Evolutionary conservation across 345 rosid species (phyloP), one percentile per base, ranked within the genome.

Genomic region (Gossypioides kirkii): DNA sequence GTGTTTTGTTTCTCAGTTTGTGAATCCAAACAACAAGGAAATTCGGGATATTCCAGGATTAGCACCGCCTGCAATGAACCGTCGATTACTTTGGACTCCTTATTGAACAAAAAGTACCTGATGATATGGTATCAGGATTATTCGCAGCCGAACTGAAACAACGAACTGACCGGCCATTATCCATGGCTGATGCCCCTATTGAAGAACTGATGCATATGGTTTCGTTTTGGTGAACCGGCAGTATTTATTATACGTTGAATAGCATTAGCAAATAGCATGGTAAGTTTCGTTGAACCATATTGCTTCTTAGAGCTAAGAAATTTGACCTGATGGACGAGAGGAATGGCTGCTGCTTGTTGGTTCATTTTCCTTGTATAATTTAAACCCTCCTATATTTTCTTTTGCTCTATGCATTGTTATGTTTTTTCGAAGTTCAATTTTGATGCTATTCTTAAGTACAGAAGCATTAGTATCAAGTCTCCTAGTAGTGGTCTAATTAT

Each of bases 1-100:
- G 63, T 54, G 28, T n/a, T 66, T 73, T 7, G 65, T 17, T 13
- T 42, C 38, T 45, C 89, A 94, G 99, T 76, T 94, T 64, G 96
- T 90, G 83, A 80, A 89, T 84, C 99, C 99, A 14, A 86, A 82
- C 74, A 92, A 92, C 88, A 92, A 92, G 77, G 94, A 91, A 80
- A 89, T 92, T 77, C 89, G 85, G 6, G 91, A 82, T 77, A 88
- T 95, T 73, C 97, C 99, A 1, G 98, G 98, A 53, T 54, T 95
- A 80, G 98, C 97, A 13, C 98, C 99, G 42, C 99, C 99, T 55
- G 97, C 89, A 12, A 86, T 81, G 85, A 71, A 74, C 62, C 87
- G 98, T 56, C 88, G 85, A 73, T 81, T 94, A 72, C 98, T 94
- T 75, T 89, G 90, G 95, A 72, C 69, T 78, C 75, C 76, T 70